These are phyloP conservation scores for Colletotrichum cuscutae DNA, from an alignment of 2,329 filamentous ascomycete species.

Conservation along the genomic window DNA sequence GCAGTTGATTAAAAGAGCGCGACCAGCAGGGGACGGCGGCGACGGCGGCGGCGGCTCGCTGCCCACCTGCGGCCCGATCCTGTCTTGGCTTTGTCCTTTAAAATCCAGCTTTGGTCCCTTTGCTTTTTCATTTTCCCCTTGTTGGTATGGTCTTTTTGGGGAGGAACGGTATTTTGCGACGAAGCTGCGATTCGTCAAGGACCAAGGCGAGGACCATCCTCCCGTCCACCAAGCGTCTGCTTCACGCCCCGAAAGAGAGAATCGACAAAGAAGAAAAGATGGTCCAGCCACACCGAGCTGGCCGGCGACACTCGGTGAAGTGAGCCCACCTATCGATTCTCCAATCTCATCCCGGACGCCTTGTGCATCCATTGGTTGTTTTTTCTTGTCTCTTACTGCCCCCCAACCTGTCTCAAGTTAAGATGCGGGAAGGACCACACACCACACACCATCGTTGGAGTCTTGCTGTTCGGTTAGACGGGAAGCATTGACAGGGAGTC, in stretches of 20 bases:
- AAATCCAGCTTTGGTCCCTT: neutral
- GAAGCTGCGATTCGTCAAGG: conserved; percentile 7
- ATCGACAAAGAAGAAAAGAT: conserved; percentile 5
- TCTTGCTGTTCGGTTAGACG: neutral
- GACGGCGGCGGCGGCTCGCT: neutral
- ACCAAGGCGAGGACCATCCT: neutral
- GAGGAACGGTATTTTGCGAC: neutral
- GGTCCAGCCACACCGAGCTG: conserved; percentile 19
- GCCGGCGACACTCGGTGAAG: conserved; percentile 17
- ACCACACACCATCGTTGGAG: neutral
- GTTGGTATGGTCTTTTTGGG: neutral
- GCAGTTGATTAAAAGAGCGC: neutral
- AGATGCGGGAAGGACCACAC: neutral
- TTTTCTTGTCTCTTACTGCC: neutral
- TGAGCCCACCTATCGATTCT: neutral
- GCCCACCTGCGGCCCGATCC: conserved; percentile 30
- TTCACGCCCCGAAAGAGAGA: neutral
- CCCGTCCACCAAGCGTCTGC: neutral
- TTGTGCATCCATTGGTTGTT: neutral
- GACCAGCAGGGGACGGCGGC: too few species aligned
- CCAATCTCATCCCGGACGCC: neutral
- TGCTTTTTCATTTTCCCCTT: conserved; percentile 8
- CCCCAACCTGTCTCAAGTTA: neutral
- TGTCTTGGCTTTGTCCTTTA: conserved; percentile 21
- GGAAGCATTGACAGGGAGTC: neutral